Base-by-base conservation (phyloP, 352 stramenopile species). In the Phytopythium boreale region DNA sequence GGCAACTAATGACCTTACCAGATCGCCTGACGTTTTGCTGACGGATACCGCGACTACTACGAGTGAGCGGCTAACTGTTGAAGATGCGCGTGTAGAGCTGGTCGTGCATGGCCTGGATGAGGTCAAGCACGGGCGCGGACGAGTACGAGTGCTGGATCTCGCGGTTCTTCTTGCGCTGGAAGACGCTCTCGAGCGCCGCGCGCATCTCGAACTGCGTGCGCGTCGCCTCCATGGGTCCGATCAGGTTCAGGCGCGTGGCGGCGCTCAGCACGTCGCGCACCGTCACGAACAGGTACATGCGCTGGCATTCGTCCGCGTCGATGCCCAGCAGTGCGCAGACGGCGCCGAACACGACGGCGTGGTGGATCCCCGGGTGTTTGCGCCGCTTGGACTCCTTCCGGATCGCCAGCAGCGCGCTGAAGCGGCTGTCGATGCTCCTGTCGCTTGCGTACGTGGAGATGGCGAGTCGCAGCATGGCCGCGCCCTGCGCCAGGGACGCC, bases 21-120 rank as follows among this genome's bases (percentile, higher is more conserved):
- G n/a, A n/a, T n/a, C 29, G 29, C 29, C 29, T 34, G 29, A 34
- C 29, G 7, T n/a, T n/a, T n/a, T 34, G 29, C 4, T 34, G 29
- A 7, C 29, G 29, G 22, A 7, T 20, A 9, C 3, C 11, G 4
- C 49, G 0, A 36, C 49, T 53, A 26, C 14, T 41, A 19, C 19
- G 1, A 41, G 2, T 4, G 10, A 4, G 0, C 31, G 20, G 10
- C 66, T 67, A 89, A 57, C 87, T 95, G 64, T 93, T 95, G 64
- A 95, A 95, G 49, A 95, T 93, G 34, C 87, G 84, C 64, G 87
- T 95, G 71, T 95, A 95, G n/a, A 95, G 71, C 57, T 91, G 80
- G 63, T 95, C 87, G 66, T 95, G 87, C 76, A 90, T 89, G 59
- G 75, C 82, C 52, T 95, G 87, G 59, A 93, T 77, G 26, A 95